Percentiles rank a stretch among this genome's conserved stretches.
phyloP scores from a whole-genome alignment of 2,329 filamentous ascomycete genomes.

The Emmonsiellopsis sp. region DNA sequence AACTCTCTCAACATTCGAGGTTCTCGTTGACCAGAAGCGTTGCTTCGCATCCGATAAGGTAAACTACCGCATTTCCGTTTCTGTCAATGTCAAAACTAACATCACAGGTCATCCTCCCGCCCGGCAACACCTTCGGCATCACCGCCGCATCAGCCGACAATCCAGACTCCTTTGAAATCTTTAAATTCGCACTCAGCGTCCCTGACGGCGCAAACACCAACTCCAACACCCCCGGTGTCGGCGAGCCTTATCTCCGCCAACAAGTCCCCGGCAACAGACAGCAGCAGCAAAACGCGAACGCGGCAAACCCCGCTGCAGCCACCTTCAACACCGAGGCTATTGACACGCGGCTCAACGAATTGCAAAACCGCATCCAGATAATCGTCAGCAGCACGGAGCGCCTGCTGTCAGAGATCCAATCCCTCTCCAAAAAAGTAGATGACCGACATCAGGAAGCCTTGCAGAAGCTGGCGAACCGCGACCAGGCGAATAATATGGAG shows the following conservation, averaged over 20 bases:
- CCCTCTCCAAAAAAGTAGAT: slow-evolving; percentile 45
- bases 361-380: slow-evolving; percentile 68
- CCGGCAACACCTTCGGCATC: slow-evolving; percentile 76
- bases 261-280: slow-evolving; percentile 19
- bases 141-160: slow-evolving; percentile 82
- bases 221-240: background rate
- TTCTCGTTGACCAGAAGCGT: slow-evolving; percentile 66
- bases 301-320: slow-evolving; percentile 23
- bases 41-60: slow-evolving; percentile 75
- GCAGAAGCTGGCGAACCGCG: slow-evolving; percentile 26
- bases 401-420: slow-evolving; percentile 45
- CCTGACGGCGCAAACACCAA: slow-evolving; percentile 13
- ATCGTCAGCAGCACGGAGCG: slow-evolving; percentile 52
- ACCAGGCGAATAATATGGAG: slow-evolving; percentile 33
- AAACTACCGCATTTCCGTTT: slow-evolving; percentile 7
- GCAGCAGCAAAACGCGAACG: slow-evolving; percentile 23
- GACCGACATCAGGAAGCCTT: slow-evolving; percentile 44
- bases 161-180: slow-evolving; percentile 89
- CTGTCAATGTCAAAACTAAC: slow-evolving; percentile 7
- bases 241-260: slow-evolving; percentile 13
- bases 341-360: slow-evolving; percentile 26
- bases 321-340: slow-evolving; percentile 21
- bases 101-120: slow-evolving; percentile 59
- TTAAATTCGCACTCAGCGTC: slow-evolving; percentile 70
- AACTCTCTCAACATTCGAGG: slow-evolving; percentile 56